phyloP scores from a whole-genome alignment of 1,139 yeast species.

The Kurtzmaniella quercitrusa region DNA sequence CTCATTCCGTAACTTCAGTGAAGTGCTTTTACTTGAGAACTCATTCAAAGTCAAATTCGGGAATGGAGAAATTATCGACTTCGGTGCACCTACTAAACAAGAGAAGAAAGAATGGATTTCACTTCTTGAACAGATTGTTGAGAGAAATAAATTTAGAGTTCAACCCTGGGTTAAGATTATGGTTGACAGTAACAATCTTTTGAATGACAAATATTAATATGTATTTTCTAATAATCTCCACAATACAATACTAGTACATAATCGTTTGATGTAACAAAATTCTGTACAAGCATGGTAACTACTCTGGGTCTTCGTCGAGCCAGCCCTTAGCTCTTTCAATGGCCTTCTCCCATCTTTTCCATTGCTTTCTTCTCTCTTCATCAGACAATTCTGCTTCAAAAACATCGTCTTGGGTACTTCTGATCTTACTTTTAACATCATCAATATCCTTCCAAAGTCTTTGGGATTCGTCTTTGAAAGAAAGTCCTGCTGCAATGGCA shows the following conservation, averaged over 20 bases:
- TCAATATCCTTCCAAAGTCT: conserved; percentile 74
- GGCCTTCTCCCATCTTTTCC: conserved; percentile 82
- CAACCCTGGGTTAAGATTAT: conserved; percentile 71
- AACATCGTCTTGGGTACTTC: conserved; percentile 32
- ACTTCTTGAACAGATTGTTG: conserved; percentile 49
- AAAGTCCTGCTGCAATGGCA: conserved; percentile 91
- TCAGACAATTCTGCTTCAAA: conserved; percentile 61
- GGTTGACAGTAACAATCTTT: conserved; percentile 18
- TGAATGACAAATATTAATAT: neutral
- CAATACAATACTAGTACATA: no score
- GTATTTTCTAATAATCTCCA: no score
- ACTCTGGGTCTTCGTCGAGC: conserved; percentile 43
- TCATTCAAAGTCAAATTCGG: conserved; percentile 62
- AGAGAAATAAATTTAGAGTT: conserved; percentile 48
- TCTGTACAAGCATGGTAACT: no score
- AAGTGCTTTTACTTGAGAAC: conserved; percentile 56
- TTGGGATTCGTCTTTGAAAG: conserved; percentile 52
- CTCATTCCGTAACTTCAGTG: conserved; percentile 55
- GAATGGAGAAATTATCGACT: conserved; percentile 66
- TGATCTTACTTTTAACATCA: conserved; percentile 47
- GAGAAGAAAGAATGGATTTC: conserved; percentile 57
- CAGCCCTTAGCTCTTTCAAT: conserved; percentile 75
- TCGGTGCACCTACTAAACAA: conserved; percentile 60
- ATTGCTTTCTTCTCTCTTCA: conserved; percentile 56
- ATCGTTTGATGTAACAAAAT: no score